Base-by-base conservation (phyloP, 169 alveolate genomes). In the Eimeria falciformis region DNA sequence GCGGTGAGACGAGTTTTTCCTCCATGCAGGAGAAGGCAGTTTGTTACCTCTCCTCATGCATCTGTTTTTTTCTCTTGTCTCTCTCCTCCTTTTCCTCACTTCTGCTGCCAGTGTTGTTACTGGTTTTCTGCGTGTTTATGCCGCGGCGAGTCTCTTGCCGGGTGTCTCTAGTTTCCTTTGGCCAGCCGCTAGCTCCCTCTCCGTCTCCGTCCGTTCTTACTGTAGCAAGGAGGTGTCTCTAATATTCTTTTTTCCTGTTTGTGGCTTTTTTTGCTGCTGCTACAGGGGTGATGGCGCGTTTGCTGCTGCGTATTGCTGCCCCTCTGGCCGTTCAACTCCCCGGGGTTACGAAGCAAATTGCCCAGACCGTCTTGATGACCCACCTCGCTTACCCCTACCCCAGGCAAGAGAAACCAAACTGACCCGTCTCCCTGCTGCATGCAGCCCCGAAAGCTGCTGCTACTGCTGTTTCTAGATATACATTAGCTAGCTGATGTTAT, bases 291-390 rank as follows among this genome's bases (percentile, higher is more conserved):
- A n/a, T 62, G 11, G 12, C 73, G 37, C 17, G 73, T n/a, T 29
- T 62, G 11, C 25, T 62, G 7, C 73, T 62, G 53, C 83, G 83
- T 29, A 71, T 71, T 53, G 83, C 47, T 29, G 83, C 83, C 12
- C 47, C 83, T 17, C 47, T 71, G n/a, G 83, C 83, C 43, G 21
- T 43, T 4, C 83, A 71, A 17, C 43, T 71, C 58, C 83, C 83
- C 29, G 33, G 83, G 40, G 58, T 56, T 7, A 56, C 83, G 27
- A 37, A 56, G 83, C 33, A 56, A n/a, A 37, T 71, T 2, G 62
- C 58, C 18, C 83, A 71, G 56, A 71, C 83, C 14, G 29, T 71
- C 11, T 33, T 71, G 46, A 71, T 71, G 83, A 71, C 83, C 3
- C 83, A 37, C 58, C 33, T 71, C 6, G 33, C 83, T 29, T 71